Evolutionary conservation across 2,329 filamentous ascomycete species (phyloP).

Genomic region (Epichloe hybrida): DNA sequence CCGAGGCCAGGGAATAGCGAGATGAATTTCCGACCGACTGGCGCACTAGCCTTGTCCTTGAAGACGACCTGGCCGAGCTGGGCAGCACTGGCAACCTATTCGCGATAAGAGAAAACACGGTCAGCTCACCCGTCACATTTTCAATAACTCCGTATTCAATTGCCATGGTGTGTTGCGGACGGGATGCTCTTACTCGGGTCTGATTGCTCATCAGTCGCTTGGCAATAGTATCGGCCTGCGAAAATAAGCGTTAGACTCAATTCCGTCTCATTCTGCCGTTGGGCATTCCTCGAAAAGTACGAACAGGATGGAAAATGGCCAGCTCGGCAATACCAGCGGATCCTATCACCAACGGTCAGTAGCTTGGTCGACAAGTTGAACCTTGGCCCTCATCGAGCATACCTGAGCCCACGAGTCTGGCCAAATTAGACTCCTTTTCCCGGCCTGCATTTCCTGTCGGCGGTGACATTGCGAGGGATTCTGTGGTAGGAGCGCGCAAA

Average conservation of each 20-base stretch:
- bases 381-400: conserved; percentile 9
- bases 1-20: conserved; percentile 94
- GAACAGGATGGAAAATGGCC: conserved; percentile 80
- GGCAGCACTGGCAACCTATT: conserved; percentile 23
- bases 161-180: background rate
- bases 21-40: conserved; percentile 66
- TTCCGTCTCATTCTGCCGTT: background rate
- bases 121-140: conserved; percentile 9
- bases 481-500: background rate
- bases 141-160: background rate
- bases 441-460: conserved; percentile 27
- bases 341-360: conserved; percentile 37
- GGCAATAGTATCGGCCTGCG: conserved; percentile 86
- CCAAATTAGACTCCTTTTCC: conserved; percentile 77
- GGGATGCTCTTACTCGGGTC: conserved; percentile 36
- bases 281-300: conserved; percentile 13
- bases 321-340: conserved; percentile 88
- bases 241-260: background rate
- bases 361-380: background rate
- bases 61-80: conserved; percentile 88
- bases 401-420: conserved; percentile 88
- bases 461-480: conserved; percentile 44
- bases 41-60: conserved; percentile 67
- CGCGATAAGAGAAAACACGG: background rate
- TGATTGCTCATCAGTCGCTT: conserved; percentile 99